Evolutionary conservation across 2,329 filamentous ascomycete genomes (phyloP).

Genomic region (Monosporascus cannonballus): DNA sequence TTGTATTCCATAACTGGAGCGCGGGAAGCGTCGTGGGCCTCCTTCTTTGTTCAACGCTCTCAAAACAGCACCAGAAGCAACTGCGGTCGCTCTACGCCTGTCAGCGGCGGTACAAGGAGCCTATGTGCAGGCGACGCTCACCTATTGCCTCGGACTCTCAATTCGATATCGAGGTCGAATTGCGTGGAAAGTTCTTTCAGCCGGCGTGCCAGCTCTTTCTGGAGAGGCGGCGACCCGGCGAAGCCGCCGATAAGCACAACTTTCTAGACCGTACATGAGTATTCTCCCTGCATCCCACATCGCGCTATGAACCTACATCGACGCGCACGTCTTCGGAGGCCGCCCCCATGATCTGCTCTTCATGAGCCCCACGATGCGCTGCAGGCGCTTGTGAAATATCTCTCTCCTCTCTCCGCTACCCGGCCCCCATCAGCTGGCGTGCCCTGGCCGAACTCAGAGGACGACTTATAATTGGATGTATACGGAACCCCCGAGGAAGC

Average conservation of each 20-base stretch:
- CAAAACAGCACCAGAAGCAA: conserved; percentile 24
- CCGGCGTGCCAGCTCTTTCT: conserved; percentile 12
- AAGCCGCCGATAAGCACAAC: conserved; percentile 27
- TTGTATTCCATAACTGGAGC: conserved; percentile 24
- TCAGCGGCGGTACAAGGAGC: too few relatives aligned
- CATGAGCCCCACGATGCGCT: conserved; percentile 4
- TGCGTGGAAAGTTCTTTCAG: conserved; percentile 1
- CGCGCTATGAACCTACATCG: conserved; percentile 4
- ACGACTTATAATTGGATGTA: conserved; percentile 4
- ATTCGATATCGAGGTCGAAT: too few relatives aligned
- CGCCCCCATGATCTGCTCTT: conserved; percentile 2
- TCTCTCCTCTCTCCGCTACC: conserved; percentile 5
- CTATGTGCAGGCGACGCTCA: too few relatives aligned
- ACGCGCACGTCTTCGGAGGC: background rate
- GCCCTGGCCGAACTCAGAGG: background rate
- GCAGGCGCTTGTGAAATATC: conserved; percentile 9
- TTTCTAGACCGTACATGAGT: conserved; percentile 11
- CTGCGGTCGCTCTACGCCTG: conserved; percentile 17
- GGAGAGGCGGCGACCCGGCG: conserved; percentile 20
- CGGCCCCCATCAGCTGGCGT: background rate
- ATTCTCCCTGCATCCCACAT: too few relatives aligned
- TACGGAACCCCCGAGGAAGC: conserved; percentile 1
- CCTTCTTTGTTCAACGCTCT: conserved; percentile 22
- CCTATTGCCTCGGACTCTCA: too few relatives aligned
- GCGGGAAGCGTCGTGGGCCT: conserved; percentile 18